phyloP scores from a whole-genome alignment of 1,139 yeast genomes.

The Trichomonascaceae sp. region DNA sequence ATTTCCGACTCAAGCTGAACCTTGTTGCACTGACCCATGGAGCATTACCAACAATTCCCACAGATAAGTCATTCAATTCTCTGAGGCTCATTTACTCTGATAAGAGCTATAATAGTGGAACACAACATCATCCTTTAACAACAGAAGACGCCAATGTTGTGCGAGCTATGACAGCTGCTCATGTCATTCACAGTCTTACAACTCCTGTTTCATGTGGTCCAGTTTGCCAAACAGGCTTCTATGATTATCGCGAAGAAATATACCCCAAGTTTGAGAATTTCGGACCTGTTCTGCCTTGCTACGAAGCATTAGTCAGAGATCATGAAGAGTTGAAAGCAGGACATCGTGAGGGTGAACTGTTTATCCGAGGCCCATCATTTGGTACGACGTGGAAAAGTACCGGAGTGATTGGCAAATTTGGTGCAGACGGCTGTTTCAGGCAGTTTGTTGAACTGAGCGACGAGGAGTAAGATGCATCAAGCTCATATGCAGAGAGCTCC shows the following conservation, averaged over 20 bases:
- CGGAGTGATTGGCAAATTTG: slow-evolving; percentile 25
- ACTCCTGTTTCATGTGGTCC: slow-evolving; percentile 31
- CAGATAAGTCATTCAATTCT: slow-evolving; percentile 22
- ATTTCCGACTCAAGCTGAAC: slow-evolving; percentile 21
- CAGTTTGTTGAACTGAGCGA: slow-evolving; percentile 1
- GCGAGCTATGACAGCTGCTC: slow-evolving; percentile 33
- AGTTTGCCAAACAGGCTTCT: slow-evolving; percentile 32
- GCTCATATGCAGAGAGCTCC: too few relatives aligned
- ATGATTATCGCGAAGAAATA: slow-evolving; percentile 32
- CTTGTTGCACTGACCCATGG: slow-evolving; percentile 25
- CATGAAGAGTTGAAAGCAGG: slow-evolving; percentile 17
- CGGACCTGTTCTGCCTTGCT: slow-evolving; percentile 34
- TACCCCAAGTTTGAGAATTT: slow-evolving; percentile 19
- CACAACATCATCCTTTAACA: slow-evolving; percentile 16
- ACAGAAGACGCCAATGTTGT: slow-evolving; percentile 27
- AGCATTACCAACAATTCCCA: slow-evolving; percentile 22
- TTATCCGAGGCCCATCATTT: slow-evolving; percentile 25
- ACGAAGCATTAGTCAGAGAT: slow-evolving; percentile 26
- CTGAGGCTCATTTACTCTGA: slow-evolving; percentile 30
- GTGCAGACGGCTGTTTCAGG: slow-evolving; percentile 37
- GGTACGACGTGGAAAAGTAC: slow-evolving; percentile 26
- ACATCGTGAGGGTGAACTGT: slow-evolving; percentile 23
- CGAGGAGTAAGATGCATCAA: neutral
- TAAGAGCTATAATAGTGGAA: slow-evolving; percentile 10
- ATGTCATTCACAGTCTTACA: slow-evolving; percentile 30